A percentile compares a stretch with the other conserved stretches of the same genome.
These are phyloP conservation scores for Boletus sp. DNA, from an alignment of 768 basidiomycete genomes.

Conservation along the genomic window DNA sequence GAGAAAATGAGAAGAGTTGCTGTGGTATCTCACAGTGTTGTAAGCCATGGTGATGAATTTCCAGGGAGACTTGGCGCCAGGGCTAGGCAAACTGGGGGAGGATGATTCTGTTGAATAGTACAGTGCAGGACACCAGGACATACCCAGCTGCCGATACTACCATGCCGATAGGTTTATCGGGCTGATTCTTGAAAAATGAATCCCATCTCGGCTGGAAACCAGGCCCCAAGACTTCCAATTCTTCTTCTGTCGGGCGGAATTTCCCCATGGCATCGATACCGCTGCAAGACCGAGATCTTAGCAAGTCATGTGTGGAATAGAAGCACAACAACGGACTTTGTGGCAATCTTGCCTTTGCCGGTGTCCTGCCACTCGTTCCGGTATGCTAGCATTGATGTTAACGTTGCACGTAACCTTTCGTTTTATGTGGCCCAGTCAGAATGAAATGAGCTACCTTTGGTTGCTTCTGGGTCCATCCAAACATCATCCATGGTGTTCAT, in stretches of 20 bases:
- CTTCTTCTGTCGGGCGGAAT: not conserved
- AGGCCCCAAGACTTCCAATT: not conserved
- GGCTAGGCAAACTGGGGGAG: not conserved
- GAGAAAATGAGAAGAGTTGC: constrained; percentile 16
- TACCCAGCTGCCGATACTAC: not conserved
- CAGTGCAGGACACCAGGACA: not conserved
- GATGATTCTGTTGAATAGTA: not conserved
- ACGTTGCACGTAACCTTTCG: not conserved
- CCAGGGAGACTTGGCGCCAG: not conserved
- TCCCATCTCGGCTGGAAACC: not conserved
- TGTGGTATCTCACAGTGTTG: not conserved
- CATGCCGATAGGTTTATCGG: not conserved
- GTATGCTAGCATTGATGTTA: not conserved
- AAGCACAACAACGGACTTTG: not conserved
- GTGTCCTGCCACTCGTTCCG: not conserved
- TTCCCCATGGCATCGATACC: not conserved
- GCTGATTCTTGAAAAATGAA: not conserved
- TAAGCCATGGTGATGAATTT: not conserved
- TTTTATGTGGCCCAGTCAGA: not conserved
- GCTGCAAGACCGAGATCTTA: not conserved
- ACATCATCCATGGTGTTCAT: not conserved
- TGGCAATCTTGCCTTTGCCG: not conserved
- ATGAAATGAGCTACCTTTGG: not conserved
- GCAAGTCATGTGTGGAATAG: not conserved
- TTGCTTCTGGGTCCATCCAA: not conserved